Conservation (phyloP, 441 rosid species). For the Raphanus hybrid region DNA sequence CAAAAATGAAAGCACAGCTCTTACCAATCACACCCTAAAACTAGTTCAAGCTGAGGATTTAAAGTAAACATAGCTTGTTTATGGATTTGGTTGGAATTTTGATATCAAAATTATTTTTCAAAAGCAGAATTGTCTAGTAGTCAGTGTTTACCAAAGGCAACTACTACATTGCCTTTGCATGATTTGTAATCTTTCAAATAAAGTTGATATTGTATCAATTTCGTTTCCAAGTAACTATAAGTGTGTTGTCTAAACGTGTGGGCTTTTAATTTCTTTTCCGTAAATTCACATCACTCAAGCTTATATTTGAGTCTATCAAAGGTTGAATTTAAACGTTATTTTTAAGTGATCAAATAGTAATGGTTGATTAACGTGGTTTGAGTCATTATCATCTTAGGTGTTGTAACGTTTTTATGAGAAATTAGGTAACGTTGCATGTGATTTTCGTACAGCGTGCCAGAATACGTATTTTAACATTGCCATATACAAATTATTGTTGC, state of each 20-base stretch:
- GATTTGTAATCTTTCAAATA: background rate
- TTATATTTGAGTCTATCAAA: background rate
- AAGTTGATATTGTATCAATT: background rate
- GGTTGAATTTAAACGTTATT: background rate
- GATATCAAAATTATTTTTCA: background rate
- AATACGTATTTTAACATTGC: background rate
- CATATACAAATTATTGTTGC: slow-evolving; percentile 24
- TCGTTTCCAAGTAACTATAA: background rate
- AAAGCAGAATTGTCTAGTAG: background rate
- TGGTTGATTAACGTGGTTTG: background rate
- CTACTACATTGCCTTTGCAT: background rate
- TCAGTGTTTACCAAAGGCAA: background rate
- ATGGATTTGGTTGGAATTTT: background rate
- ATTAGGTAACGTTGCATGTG: background rate
- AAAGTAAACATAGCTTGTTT: background rate
- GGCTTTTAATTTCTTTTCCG: background rate
- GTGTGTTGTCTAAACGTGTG: background rate
- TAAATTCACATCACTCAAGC: background rate
- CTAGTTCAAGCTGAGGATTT: background rate
- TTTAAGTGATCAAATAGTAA: background rate
- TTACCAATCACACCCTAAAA: background rate
- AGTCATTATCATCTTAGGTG: background rate
- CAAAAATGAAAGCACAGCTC: no score
- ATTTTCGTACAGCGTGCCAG: background rate
- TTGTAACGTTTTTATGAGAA: background rate